Evolutionary conservation across 1,284 basidiomycete species (phyloP), one percentile per base, ranked within the genome.

Genomic region (Cryptococcus sp.): DNA sequence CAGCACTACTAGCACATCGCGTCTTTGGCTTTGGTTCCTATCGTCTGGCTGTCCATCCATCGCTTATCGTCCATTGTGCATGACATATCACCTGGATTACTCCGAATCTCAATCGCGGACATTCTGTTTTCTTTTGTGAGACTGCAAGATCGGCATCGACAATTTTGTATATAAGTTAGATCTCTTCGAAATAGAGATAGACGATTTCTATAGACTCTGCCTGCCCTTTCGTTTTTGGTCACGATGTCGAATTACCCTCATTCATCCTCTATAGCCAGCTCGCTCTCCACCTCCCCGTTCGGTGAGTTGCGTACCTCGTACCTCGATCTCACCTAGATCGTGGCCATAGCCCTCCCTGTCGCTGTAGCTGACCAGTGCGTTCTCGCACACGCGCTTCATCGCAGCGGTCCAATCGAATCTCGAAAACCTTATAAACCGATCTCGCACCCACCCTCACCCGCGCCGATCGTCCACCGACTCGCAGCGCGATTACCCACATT

Each of bases 181-280:
- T 25, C 25, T 25, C 2, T 35, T 35, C 31, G 25, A 25, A 6
- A 25, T 25, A 25, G 25, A 35, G 7, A 35, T 35, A 35, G 31
- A 35, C 31, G 31, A 35, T 35, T 35, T 35, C 7, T 8, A 35
- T 10, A 25, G 25, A 25, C 6, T 25, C 25, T 25, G 25, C 6
- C 25, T 25, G 25, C 25, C 25, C 3, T 25, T 25, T 3, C 25
- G 13, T 35, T 5, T 35, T 8, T 22, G 42, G n/a, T 13, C 15
- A 45, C 4, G 10, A 76, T 76, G 74, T 72, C 74, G 25, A 75
- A 78, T 64, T 75, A 65, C 49, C 76, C 76, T 23, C 76, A 78
- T 59, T 72, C 70, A 5, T 62, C 73, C 5, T 57, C 59, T 7
- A 58, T 75, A 38, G 65, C 73, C 19, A 56, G 70, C 16, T 73